A percentile compares a stretch with the other conserved stretches of the same genome.
Conservation (phyloP, 2,329 filamentous ascomycete species). For the Cladosporium sp. region DNA sequence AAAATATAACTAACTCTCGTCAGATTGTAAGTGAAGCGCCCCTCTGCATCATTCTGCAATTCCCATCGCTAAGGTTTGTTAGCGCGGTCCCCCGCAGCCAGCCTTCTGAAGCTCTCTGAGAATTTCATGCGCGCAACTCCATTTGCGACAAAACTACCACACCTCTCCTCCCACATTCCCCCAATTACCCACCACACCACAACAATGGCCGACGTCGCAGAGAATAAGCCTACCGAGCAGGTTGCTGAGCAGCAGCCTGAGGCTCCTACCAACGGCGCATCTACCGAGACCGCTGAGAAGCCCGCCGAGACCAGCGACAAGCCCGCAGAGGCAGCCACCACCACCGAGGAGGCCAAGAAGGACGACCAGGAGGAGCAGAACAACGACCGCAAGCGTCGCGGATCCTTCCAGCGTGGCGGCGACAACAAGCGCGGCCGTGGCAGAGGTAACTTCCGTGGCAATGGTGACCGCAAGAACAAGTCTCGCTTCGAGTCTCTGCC, state of each 20-base stretch:
- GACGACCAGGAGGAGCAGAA: constrained; percentile 18
- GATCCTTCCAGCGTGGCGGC: constrained; percentile 13
- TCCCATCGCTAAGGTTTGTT: no score
- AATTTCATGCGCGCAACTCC: no score
- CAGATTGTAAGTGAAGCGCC: no score
- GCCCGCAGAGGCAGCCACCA: constrained; percentile 15
- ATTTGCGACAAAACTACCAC: no score
- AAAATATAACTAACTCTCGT: no score
- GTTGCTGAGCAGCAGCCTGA: constrained; percentile 15
- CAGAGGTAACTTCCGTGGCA: constrained; percentile 7
- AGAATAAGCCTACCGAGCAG: constrained; percentile 14
- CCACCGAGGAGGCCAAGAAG: constrained; percentile 16
- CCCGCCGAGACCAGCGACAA: constrained; percentile 17
- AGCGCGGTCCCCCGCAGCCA: no score
- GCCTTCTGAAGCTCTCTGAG: no score
- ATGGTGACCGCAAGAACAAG: constrained; percentile 11
- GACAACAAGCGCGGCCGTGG: constrained; percentile 11
- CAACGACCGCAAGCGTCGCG: constrained; percentile 17
- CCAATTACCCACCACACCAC: background rate
- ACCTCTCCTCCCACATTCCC: no score
- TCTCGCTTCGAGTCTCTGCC: constrained; percentile 45
- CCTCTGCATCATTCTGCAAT: no score
- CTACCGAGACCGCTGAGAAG: constrained; percentile 16
- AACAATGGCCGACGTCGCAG: constrained; percentile 15
- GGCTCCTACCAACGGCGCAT: constrained; percentile 16